Evolutionary conservation across 1,284 basidiomycete species (phyloP).

Genomic region (Trichosporon inkin): DNA sequence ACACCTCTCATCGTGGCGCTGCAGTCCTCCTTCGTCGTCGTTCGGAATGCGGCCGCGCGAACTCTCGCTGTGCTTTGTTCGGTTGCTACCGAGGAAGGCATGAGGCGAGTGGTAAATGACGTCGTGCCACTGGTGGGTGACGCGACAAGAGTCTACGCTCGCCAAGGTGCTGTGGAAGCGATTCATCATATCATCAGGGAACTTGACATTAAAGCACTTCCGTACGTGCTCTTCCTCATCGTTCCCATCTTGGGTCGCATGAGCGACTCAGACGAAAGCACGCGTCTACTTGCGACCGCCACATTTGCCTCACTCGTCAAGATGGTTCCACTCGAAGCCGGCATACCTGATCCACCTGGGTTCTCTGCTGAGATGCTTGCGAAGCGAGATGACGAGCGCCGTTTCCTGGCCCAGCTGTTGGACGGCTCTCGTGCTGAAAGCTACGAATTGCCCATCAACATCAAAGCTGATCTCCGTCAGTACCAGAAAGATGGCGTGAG

Average conservation of each 20-base stretch:
- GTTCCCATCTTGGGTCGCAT: conserved; percentile 95
- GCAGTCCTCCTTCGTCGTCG: conserved; percentile 78
- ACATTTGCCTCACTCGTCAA: conserved; percentile 98
- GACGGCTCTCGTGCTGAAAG: conserved; percentile 92
- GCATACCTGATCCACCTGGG: conserved; percentile 87
- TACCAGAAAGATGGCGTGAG: conserved; percentile 99
- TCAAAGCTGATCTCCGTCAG: conserved; percentile 91
- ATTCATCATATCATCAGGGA: conserved; percentile 90
- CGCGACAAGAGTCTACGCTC: conserved; percentile 66
- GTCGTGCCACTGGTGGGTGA: conserved; percentile 84
- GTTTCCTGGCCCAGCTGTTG: conserved; percentile 88
- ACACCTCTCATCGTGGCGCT: conserved; percentile 71
- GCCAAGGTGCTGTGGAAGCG: conserved; percentile 86
- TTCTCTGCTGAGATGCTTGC: conserved; percentile 87
- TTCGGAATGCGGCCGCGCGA: conserved; percentile 79
- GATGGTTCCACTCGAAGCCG: conserved; percentile 98
- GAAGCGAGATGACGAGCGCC: conserved; percentile 79
- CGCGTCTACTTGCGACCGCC: conserved; percentile 87
- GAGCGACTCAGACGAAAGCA: conserved; percentile 90
- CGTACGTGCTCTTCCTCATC: conserved; percentile 95
- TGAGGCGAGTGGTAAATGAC: conserved; percentile 81
- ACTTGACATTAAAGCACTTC: conserved; percentile 89
- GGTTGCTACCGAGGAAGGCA: conserved; percentile 75
- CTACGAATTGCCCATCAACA: conserved; percentile 78
- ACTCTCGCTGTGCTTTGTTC: conserved; percentile 84